phyloP scores from a whole-genome alignment of 768 basidiomycete species.

The Lepiota venenata region DNA sequence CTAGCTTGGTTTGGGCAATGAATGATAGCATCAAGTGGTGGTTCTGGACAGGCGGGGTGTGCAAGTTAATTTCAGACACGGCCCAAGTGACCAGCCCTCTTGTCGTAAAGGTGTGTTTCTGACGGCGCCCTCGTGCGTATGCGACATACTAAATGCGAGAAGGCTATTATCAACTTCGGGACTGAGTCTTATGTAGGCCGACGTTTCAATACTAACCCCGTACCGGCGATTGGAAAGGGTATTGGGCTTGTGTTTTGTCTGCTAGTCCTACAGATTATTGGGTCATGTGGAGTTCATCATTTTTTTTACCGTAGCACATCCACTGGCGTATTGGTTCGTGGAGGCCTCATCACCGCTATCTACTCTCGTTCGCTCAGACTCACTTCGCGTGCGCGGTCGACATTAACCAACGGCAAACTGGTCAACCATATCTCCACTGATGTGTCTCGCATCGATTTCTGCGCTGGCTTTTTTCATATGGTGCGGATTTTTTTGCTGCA shows the following conservation, averaged over 20 bases:
- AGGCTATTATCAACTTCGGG: conserved; percentile 73
- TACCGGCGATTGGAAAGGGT: conserved; percentile 49
- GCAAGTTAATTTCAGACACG: conserved; percentile 62
- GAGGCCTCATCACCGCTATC: conserved; percentile 84
- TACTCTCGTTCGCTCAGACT: conserved; percentile 76
- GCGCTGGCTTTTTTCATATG: conserved; percentile 78
- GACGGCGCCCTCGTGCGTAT: neutral
- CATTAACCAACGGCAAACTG: conserved; percentile 82
- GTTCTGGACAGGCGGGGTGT: conserved; percentile 70
- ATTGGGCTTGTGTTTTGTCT: conserved; percentile 76
- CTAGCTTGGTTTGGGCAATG: conserved; percentile 66
- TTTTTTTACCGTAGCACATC: conserved; percentile 78
- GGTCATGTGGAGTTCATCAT: conserved; percentile 71
- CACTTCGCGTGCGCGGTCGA: conserved; percentile 74
- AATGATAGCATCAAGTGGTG: conserved; percentile 77
- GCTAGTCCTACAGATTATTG: conserved; percentile 60
- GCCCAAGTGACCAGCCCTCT: conserved; percentile 75
- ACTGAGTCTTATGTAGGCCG: conserved; percentile 55
- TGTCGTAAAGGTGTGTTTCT: conserved; percentile 65
- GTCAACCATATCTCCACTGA: conserved; percentile 95
- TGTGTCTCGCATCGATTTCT: conserved; percentile 89
- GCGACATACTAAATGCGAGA: neutral
- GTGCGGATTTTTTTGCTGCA: conserved; percentile 18
- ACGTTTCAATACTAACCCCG: conserved; percentile 24
- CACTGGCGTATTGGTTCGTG: conserved; percentile 77